Conservation (phyloP, 257 asterid species). For the Euphrasia confusa region DNA sequence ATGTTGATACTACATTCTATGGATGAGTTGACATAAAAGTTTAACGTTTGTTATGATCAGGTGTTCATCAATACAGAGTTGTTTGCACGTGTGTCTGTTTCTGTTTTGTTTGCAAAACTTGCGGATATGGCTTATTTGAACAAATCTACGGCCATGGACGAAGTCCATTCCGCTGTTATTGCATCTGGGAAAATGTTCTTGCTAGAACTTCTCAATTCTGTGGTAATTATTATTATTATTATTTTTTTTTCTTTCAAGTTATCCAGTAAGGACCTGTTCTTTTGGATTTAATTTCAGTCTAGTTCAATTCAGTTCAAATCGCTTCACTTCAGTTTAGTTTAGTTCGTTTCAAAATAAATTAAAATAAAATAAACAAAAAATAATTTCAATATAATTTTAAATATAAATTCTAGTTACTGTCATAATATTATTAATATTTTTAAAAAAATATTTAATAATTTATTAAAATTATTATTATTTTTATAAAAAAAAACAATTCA, state of each 20-base stretch:
- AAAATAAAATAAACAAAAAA: too few species aligned
- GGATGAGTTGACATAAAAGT: not conserved
- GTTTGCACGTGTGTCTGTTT: constrained; percentile 95
- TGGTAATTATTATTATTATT: constrained; percentile 39
- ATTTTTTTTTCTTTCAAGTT: constrained; percentile 4
- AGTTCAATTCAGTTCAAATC: too few species aligned
- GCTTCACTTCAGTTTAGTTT: too few species aligned
- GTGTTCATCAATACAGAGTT: constrained; percentile 89
- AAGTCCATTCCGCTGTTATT: constrained; percentile 34
- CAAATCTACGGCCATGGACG: constrained; percentile 32
- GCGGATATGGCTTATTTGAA: constrained; percentile 39
- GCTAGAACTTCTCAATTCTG: constrained; percentile 73
- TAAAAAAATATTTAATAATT: too few species aligned
- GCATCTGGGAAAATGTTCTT: constrained; percentile 77
- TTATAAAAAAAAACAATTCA: too few species aligned
- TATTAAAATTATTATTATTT: too few species aligned
- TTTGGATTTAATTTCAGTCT: too few species aligned
- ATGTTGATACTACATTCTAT: not conserved
- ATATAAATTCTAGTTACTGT: too few species aligned
- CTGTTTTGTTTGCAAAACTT: constrained; percentile 72
- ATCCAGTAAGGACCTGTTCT: too few species aligned
- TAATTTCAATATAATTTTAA: too few species aligned
- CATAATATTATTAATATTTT: too few species aligned
- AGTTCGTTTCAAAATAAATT: too few species aligned
- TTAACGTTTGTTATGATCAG: constrained; percentile 40